phyloP scores from a whole-genome alignment of 352 stramenopile genomes.

The Globisporangium paddicum region DNA sequence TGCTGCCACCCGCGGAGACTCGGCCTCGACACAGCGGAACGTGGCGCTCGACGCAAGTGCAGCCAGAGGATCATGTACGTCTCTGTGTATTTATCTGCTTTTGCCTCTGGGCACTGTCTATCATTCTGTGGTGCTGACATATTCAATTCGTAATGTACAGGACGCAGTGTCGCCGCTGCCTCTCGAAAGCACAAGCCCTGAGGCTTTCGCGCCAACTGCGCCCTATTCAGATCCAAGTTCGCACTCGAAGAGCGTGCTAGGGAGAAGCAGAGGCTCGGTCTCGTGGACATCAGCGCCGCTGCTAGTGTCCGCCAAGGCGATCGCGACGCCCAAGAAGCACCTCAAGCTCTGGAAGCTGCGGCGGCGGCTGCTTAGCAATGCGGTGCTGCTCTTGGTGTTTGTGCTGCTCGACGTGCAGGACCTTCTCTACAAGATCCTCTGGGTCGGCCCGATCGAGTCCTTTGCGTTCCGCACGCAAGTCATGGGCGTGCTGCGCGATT shows the following conservation, averaged over 20 bases:
- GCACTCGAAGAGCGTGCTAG: neutral
- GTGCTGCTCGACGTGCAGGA: conserved; percentile 20
- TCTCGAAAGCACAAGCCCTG: neutral
- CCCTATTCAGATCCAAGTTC: neutral
- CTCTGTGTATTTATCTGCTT: neutral
- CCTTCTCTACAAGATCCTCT: conserved; percentile 24
- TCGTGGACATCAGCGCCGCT: neutral
- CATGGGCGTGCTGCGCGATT: conserved; percentile 10
- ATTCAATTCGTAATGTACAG: neutral
- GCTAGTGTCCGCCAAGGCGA: conserved; percentile 9
- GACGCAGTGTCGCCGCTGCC: neutral
- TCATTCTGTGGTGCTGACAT: neutral
- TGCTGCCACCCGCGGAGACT: neutral
- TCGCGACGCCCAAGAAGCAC: conserved; percentile 7
- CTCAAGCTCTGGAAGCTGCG: conserved; percentile 9
- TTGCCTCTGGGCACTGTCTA: too few species aligned
- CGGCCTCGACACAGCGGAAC: neutral
- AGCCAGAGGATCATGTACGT: neutral
- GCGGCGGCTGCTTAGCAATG: conserved; percentile 7
- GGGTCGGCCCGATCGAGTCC: conserved; percentile 21
- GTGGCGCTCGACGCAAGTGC: neutral
- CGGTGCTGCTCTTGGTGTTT: conserved; percentile 1
- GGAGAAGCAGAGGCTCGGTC: neutral
- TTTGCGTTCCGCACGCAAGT: conserved; percentile 19
- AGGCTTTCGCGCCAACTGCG: neutral